A percentile compares a stretch with the other conserved stretches of the same genome.
Conservation (phyloP, 208 protist genomes). For the Borovskyia barvae region DNA sequence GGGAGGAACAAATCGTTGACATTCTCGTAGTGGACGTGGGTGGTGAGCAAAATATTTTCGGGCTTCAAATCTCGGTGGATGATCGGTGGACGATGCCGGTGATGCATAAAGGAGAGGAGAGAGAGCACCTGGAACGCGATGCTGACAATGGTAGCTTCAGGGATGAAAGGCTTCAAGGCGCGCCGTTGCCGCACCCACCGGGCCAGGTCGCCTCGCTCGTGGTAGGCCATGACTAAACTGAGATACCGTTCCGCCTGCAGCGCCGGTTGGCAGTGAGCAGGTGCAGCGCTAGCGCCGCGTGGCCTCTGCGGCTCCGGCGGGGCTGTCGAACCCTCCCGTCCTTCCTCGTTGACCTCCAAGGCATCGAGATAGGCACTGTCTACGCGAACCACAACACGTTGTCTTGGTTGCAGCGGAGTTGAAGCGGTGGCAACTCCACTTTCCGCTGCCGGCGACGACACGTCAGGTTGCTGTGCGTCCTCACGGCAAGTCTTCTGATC, state of each 20-base stretch:
- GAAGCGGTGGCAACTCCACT: too few species aligned
- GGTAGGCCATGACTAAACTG: slow-evolving; percentile 61
- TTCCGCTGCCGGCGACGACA: too few species aligned
- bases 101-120: slow-evolving; percentile 55
- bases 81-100: slow-evolving; percentile 76
- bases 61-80: slow-evolving; percentile 98
- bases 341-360: slow-evolving; percentile 9
- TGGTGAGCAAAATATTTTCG: slow-evolving; percentile 88
- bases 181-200: slow-evolving; percentile 43
- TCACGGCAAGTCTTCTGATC: neutral
- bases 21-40: slow-evolving; percentile 35
- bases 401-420: neutral
- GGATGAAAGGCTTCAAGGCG: slow-evolving; percentile 32
- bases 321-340: neutral
- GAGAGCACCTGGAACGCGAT: slow-evolving; percentile 56
- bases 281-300: neutral
- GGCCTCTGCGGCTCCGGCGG: neutral
- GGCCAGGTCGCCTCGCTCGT: slow-evolving; percentile 55
- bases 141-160: slow-evolving; percentile 45
- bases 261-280: neutral
- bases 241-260: slow-evolving; percentile 49
- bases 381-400: slow-evolving; percentile 3
- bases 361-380: slow-evolving; percentile 13
- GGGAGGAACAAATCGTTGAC: slow-evolving; percentile 22
- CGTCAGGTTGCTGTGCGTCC: neutral